A percentile compares a stretch with the other conserved stretches of the same genome.
These are phyloP conservation scores for Starmerella kuoi DNA, from an alignment of 805 yeast genomes.

Conservation along the genomic window DNA sequence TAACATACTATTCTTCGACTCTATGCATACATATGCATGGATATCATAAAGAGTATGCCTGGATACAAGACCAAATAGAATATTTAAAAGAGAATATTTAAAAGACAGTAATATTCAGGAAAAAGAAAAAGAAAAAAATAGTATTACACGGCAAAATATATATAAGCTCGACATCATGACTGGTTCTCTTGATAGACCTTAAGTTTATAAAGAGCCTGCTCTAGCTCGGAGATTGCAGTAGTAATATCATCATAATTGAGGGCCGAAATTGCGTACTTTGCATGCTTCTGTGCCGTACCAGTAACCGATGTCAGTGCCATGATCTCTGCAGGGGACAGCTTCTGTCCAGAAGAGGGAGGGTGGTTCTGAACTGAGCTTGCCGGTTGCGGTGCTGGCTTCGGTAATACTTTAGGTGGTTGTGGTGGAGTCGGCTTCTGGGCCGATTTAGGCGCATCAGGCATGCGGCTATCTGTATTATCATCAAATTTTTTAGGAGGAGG, in stretches of 20 bases:
- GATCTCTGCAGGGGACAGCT: conserved; percentile 16
- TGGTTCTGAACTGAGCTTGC: neutral
- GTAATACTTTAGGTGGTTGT: neutral
- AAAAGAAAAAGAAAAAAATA: no score
- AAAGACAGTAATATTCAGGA: neutral
- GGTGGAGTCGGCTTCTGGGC: neutral
- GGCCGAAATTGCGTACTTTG: conserved; percentile 63
- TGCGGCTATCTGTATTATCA: no score
- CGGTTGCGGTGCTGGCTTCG: neutral
- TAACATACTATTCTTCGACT: no score
- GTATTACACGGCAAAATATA: no score
- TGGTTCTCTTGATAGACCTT: conserved; percentile 5
- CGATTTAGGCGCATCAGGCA: neutral
- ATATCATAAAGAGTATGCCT: neutral
- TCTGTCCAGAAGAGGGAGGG: neutral
- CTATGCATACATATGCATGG: neutral
- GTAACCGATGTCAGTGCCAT: conserved; percentile 31
- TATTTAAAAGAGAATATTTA: neutral
- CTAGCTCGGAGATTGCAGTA: conserved; percentile 51
- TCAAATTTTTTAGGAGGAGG: conserved; percentile 11
- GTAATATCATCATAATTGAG: conserved; percentile 53
- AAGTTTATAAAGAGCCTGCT: conserved; percentile 36
- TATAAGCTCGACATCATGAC: no score
- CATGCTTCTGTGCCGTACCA: conserved; percentile 44
- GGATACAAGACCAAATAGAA: neutral